These are phyloP conservation scores for Phytopythium aichiense DNA, from an alignment of 352 stramenopile species.

Conservation along the genomic window DNA sequence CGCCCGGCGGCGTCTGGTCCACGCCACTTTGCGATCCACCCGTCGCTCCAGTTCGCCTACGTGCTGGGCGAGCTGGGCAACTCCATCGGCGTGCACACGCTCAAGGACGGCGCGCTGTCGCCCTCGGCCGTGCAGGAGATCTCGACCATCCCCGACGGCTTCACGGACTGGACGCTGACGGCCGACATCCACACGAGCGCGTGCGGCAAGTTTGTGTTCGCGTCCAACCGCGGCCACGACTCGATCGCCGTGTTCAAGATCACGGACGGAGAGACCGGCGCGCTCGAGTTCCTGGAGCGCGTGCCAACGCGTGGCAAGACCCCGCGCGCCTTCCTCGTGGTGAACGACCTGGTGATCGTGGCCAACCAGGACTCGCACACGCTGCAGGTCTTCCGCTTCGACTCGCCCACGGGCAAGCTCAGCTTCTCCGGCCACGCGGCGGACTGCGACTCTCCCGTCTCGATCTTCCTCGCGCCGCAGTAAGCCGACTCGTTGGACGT, in stretches of 20 bases:
- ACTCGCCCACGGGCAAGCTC: constrained; percentile 38
- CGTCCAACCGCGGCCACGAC: constrained; percentile 62
- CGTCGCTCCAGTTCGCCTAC: constrained; percentile 46
- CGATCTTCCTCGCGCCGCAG: constrained; percentile 25
- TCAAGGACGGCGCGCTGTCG: constrained; percentile 46
- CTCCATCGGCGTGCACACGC: constrained; percentile 53
- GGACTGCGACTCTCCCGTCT: constrained; percentile 46
- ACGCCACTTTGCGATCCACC: constrained; percentile 75
- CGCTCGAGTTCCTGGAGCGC: constrained; percentile 44
- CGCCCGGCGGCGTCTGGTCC: constrained; percentile 49
- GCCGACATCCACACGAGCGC: constrained; percentile 59
- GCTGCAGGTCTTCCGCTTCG: constrained; percentile 52
- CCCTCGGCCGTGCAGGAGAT: constrained; percentile 48
- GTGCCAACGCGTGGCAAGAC: constrained; percentile 42
- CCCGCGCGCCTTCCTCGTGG: constrained; percentile 51
- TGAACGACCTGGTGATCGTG: constrained; percentile 52
- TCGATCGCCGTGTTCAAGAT: constrained; percentile 63
- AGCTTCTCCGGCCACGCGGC: constrained; percentile 42
- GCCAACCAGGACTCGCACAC: constrained; percentile 61
- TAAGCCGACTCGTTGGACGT: background rate
- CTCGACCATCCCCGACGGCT: constrained; percentile 53
- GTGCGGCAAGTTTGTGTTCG: constrained; percentile 52
- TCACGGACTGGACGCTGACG: constrained; percentile 19
- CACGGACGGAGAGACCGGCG: constrained; percentile 20
- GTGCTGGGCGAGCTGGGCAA: constrained; percentile 69